A percentile compares a stretch with the other conserved stretches of the same genome.
These are phyloP conservation scores for Bipolaris gigantea DNA, from an alignment of 2,329 filamentous ascomycete species.

Conservation along the genomic window DNA sequence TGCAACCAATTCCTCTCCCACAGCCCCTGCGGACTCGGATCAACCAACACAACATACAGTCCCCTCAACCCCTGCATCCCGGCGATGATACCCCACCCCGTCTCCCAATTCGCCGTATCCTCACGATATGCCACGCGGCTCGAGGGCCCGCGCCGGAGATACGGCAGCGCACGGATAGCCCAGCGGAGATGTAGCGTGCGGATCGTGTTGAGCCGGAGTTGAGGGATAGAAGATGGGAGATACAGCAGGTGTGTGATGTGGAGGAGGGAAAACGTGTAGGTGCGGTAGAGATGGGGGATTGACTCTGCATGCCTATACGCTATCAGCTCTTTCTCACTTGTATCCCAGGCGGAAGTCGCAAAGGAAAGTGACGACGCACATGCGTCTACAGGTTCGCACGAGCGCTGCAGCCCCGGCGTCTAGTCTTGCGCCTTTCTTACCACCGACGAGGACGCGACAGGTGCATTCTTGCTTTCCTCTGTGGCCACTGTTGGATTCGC, in stretches of 20 bases:
- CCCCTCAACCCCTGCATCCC: conserved; percentile 31
- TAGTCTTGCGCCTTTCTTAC: conserved; percentile 21
- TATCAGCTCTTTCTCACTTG: not conserved
- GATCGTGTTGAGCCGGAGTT: conserved; percentile 32
- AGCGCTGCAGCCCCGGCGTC: conserved; percentile 16
- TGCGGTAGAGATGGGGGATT: conserved; percentile 32
- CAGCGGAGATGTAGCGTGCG: conserved; percentile 36
- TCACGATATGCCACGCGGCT: conserved; percentile 37
- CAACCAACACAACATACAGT: conserved; percentile 32
- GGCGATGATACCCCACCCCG: conserved; percentile 32
- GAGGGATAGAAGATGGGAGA: conserved; percentile 33
- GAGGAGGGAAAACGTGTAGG: conserved; percentile 39
- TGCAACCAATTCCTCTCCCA: conserved; percentile 40
- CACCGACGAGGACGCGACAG: conserved; percentile 37
- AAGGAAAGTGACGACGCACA: conserved; percentile 22
- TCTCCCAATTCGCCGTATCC: conserved; percentile 41
- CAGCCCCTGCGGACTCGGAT: conserved; percentile 31
- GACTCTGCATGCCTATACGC: conserved; percentile 37
- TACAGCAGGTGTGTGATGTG: conserved; percentile 40
- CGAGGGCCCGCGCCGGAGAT: conserved; percentile 27
- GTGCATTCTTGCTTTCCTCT: conserved; percentile 24
- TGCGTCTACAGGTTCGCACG: conserved; percentile 31
- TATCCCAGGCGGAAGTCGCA: not conserved
- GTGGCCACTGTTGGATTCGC: conserved; percentile 2
- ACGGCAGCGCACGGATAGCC: conserved; percentile 40